A percentile compares a stretch with the other conserved stretches of the same genome.
Evolutionary conservation across 257 asterid genomes (phyloP).

Genomic region (Jacaranda mimosifolia): DNA sequence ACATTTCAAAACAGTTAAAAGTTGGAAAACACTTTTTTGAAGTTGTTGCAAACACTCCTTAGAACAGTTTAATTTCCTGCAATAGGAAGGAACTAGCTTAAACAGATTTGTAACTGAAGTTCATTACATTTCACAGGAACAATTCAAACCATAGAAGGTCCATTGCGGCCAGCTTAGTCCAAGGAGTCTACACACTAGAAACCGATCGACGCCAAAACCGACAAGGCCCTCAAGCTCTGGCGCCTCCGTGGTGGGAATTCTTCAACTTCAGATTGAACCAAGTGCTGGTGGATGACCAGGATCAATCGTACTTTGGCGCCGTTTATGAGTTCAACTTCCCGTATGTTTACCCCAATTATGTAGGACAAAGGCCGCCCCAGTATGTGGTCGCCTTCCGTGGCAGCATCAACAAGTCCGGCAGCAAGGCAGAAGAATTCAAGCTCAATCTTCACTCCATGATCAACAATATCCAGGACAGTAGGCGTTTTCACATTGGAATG

Average conservation of each 20-base stretch:
- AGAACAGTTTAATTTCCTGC: background rate
- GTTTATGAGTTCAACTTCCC: constrained; percentile 55
- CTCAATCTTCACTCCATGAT: constrained; percentile 47
- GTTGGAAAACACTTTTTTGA: too few relatives aligned
- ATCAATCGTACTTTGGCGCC: constrained; percentile 62
- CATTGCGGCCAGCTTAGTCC: constrained; percentile 63
- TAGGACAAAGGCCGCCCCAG: constrained; percentile 47
- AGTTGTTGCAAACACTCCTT: too few relatives aligned
- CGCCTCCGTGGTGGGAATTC: constrained; percentile 82
- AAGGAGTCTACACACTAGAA: too few relatives aligned
- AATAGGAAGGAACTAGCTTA: too few relatives aligned
- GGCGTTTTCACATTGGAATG: constrained; percentile 51
- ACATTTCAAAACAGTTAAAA: too few relatives aligned
- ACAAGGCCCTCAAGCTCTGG: constrained; percentile 57
- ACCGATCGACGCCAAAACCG: too few relatives aligned
- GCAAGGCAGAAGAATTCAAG: constrained; percentile 53
- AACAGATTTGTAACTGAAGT: too few relatives aligned
- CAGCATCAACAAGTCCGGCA: constrained; percentile 44
- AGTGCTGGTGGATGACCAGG: constrained; percentile 53
- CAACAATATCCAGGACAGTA: constrained; percentile 51
- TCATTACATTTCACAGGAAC: constrained; percentile 45
- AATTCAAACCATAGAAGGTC: constrained; percentile 66
- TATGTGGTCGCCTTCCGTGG: constrained; percentile 70
- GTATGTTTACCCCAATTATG: constrained; percentile 32
- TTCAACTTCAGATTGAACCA: constrained; percentile 55